Evolutionary conservation across 805 yeast genomes (phyloP).

Genomic region (Jamesozyma gamospora): DNA sequence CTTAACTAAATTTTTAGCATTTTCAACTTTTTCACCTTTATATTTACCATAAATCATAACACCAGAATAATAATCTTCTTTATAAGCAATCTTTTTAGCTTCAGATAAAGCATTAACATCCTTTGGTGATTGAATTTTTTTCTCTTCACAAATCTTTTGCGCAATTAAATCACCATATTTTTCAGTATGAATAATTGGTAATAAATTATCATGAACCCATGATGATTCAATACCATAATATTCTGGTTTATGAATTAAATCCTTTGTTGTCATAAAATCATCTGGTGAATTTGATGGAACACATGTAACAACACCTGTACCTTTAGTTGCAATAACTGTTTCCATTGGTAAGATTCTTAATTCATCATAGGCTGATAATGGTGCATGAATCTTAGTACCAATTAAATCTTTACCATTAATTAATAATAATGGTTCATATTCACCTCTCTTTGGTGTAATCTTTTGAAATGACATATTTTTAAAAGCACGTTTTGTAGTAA

Average conservation of each 20-base stretch:
- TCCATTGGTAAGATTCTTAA: slow-evolving; percentile 94
- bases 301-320: slow-evolving; percentile 98
- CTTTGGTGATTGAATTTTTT: slow-evolving; percentile 91
- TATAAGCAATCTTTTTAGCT: slow-evolving; percentile 92
- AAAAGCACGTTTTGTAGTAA: slow-evolving; percentile 91
- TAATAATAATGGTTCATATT: slow-evolving; percentile 46
- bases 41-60: slow-evolving; percentile 69
- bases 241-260: slow-evolving; percentile 80
- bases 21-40: slow-evolving; percentile 82
- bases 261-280: slow-evolving; percentile 80
- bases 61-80: slow-evolving; percentile 94
- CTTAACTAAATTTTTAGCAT: slow-evolving; percentile 79
- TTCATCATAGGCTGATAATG: slow-evolving; percentile 58
- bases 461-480: slow-evolving; percentile 96
- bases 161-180: slow-evolving; percentile 87
- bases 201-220: slow-evolving; percentile 70
- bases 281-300: slow-evolving; percentile 99
- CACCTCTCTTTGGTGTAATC: slow-evolving; percentile 81
- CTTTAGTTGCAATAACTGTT: slow-evolving; percentile 86
- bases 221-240: slow-evolving; percentile 74
- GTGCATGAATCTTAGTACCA: slow-evolving; percentile 83
- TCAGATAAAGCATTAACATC: slow-evolving; percentile 76
- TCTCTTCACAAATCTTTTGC: slow-evolving; percentile 66
- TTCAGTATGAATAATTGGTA: slow-evolving; percentile 69
- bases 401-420: slow-evolving; percentile 66